Evolutionary conservation across 306 rosid genomes (phyloP).

Genomic region (Amphicarpaea edgeworthii): DNA sequence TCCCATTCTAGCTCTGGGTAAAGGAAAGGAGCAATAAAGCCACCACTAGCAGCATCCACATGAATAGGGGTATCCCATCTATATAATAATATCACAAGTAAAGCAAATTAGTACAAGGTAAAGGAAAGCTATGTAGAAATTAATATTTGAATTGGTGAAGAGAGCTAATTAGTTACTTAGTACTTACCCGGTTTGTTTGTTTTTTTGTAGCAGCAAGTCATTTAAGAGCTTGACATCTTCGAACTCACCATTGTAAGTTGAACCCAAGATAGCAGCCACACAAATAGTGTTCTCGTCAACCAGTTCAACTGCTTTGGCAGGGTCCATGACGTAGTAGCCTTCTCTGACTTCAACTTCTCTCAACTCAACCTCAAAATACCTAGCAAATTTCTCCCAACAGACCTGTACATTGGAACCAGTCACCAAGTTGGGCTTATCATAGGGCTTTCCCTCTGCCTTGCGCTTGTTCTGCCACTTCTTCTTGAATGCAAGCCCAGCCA

Average conservation of each 20-base stretch:
- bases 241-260: conserved; percentile 82
- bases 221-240: conserved; percentile 84
- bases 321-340: conserved; percentile 90
- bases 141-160: conserved; percentile 1
- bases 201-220: conserved; percentile 64
- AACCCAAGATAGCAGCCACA: conserved; percentile 84
- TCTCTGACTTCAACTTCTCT: conserved; percentile 76
- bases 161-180: neutral
- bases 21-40: conserved; percentile 81
- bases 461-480: conserved; percentile 79
- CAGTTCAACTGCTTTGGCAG: conserved; percentile 72
- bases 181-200: conserved; percentile 65
- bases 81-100: neutral
- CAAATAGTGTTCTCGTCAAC: conserved; percentile 87
- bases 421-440: conserved; percentile 74
- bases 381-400: conserved; percentile 86
- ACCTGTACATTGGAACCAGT: conserved; percentile 77
- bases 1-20: conserved; percentile 89
- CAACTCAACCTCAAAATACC: conserved; percentile 77
- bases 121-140: neutral
- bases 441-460: conserved; percentile 65
- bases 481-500: conserved; percentile 87
- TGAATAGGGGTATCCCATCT: conserved; percentile 89
- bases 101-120: neutral
- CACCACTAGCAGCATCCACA: conserved; percentile 89